Conservation (phyloP, 108 stramenopile species). For the Skeletonema costatum region DNA sequence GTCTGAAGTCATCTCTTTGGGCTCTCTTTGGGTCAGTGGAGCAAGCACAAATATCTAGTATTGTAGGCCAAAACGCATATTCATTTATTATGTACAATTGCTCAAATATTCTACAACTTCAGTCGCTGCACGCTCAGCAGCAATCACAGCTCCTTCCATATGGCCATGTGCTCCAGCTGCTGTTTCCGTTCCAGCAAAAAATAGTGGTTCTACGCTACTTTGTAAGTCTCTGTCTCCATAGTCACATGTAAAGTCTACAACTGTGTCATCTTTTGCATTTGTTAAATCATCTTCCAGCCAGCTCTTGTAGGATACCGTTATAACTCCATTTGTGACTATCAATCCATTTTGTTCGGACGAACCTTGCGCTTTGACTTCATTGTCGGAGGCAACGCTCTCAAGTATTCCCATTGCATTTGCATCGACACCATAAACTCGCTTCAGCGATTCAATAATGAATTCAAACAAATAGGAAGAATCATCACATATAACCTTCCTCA, state of each 20-base stretch:
- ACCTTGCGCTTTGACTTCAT: not conserved
- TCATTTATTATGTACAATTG: not conserved
- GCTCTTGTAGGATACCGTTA: constrained; percentile 25
- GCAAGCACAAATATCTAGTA: not conserved
- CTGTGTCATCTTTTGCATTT: not conserved
- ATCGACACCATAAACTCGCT: constrained; percentile 8
- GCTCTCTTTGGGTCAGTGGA: too few species aligned
- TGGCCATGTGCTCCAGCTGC: not conserved
- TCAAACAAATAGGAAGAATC: not conserved
- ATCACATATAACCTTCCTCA: not conserved
- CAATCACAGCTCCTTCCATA: constrained; percentile 21
- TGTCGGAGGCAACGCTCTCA: not conserved
- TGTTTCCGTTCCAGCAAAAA: constrained; percentile 32
- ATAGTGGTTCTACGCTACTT: constrained; percentile 8
- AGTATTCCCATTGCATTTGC: constrained; percentile 14
- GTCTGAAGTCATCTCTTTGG: too few species aligned
- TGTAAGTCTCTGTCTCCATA: constrained; percentile 12
- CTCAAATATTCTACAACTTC: constrained; percentile 15
- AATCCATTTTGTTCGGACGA: constrained; percentile 7
- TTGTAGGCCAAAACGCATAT: not conserved
- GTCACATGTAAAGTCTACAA: constrained; percentile 4
- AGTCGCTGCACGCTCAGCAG: constrained; percentile 12
- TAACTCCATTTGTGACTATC: not conserved
- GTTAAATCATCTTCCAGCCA: constrained; percentile 16
- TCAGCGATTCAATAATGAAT: constrained; percentile 12